These are phyloP conservation scores for Naganishia kalamii DNA, from an alignment of 768 basidiomycete species.

Conservation along the genomic window DNA sequence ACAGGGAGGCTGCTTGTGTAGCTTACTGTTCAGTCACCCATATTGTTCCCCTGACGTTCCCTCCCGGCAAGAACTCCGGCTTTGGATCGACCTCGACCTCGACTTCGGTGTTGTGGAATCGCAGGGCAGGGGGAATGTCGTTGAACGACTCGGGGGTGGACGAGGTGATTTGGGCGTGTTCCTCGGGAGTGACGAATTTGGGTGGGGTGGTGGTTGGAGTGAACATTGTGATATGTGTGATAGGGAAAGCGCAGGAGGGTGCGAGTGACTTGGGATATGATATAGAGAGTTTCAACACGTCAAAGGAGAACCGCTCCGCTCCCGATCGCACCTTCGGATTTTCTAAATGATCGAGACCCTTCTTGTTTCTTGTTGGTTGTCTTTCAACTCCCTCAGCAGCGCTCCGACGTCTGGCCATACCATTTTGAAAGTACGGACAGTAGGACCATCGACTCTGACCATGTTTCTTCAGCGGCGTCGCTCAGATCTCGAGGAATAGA, in stretches of 20 bases:
- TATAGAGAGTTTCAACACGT: background rate
- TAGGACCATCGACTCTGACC: too few species aligned
- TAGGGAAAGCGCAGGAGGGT: too few species aligned
- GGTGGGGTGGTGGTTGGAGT: slow-evolving; percentile 49
- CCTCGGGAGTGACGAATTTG: slow-evolving; percentile 56
- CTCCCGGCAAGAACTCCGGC: slow-evolving; percentile 48
- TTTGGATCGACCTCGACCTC: slow-evolving; percentile 64
- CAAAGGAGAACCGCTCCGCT: too few species aligned
- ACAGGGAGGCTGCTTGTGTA: background rate
- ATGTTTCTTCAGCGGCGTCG: too few species aligned
- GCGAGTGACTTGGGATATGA: too few species aligned
- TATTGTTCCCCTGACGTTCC: slow-evolving; percentile 62
- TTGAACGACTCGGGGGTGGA: slow-evolving; percentile 78
- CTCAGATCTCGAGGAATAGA: too few species aligned
- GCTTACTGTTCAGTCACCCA: slow-evolving; percentile 79
- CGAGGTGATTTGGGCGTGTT: slow-evolving; percentile 61
- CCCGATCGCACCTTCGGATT: too few species aligned
- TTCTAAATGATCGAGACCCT: too few species aligned
- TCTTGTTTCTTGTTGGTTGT: too few species aligned
- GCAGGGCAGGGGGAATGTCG: slow-evolving; percentile 75
- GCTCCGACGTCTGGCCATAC: too few species aligned
- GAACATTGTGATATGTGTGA: background rate
- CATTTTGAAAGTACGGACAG: too few species aligned
- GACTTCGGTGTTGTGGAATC: slow-evolving; percentile 67
- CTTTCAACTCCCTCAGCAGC: too few species aligned